phyloP scores from a whole-genome alignment of 2,329 filamentous ascomycete species.

The Bisporella sp. region DNA sequence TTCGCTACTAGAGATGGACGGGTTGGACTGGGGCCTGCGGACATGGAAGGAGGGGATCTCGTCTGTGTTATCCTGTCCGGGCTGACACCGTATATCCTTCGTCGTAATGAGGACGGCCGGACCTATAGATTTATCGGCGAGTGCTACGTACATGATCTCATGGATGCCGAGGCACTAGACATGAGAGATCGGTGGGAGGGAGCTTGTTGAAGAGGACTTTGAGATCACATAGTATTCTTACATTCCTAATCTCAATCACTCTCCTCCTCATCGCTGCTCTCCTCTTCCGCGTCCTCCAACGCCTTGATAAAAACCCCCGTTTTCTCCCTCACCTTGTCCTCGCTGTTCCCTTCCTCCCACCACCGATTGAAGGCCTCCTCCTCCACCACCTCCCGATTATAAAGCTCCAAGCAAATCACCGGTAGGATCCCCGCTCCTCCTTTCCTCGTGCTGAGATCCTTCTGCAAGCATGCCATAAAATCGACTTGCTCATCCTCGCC shows the following conservation, averaged over 20 bases:
- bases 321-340: slow-evolving; percentile 63
- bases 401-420: slow-evolving; percentile 75
- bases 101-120: too few species aligned
- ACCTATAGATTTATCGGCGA: too few species aligned
- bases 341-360: slow-evolving; percentile 59
- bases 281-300: slow-evolving; percentile 69
- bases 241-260: slow-evolving; percentile 11
- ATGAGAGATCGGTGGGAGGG: too few species aligned
- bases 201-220: too few species aligned
- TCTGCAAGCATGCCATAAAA: slow-evolving; percentile 75
- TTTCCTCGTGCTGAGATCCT: slow-evolving; percentile 61
- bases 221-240: too few species aligned
- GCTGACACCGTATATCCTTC: too few species aligned
- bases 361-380: slow-evolving; percentile 83
- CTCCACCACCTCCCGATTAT: slow-evolving; percentile 76
- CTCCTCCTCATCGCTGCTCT: slow-evolving; percentile 59
- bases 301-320: slow-evolving; percentile 77
- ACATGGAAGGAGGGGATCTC: too few species aligned
- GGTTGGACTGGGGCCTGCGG: too few species aligned
- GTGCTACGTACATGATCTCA: not conserved
- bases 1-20: too few species aligned
- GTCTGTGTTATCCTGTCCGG: too few species aligned
- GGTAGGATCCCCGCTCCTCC: slow-evolving; percentile 65
- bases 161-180: too few species aligned
- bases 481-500: slow-evolving; percentile 72